Percentiles rank a stretch among this genome's conserved stretches.
phyloP scores from a whole-genome alignment of 352 stramenopile genomes.

The Albugo candida region DNA sequence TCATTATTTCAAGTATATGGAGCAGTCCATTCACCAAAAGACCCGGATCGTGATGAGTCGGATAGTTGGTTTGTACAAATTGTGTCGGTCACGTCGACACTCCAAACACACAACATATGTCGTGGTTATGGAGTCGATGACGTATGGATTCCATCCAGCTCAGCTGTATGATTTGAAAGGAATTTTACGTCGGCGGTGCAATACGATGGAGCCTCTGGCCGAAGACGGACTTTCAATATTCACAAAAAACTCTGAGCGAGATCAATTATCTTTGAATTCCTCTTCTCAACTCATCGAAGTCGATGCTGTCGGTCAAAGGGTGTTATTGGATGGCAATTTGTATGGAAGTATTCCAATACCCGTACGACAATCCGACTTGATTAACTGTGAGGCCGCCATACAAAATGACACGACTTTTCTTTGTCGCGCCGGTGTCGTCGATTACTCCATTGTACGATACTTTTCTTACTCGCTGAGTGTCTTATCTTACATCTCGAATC shows the following conservation, averaged over 20 bases:
- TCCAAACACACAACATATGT: constrained; percentile 68
- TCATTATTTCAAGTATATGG: constrained; percentile 77
- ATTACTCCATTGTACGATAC: constrained; percentile 63
- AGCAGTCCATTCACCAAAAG: constrained; percentile 27
- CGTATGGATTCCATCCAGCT: constrained; percentile 47
- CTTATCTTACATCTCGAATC: constrained; percentile 1
- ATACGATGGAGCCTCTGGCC: constrained; percentile 3
- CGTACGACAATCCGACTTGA: constrained; percentile 35
- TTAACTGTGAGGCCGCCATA: constrained; percentile 42
- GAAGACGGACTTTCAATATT: too few species aligned
- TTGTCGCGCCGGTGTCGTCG: constrained; percentile 49
- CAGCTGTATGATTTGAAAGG: constrained; percentile 81
- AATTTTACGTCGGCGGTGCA: constrained; percentile 52
- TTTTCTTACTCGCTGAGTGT: not conserved
- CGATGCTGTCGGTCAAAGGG: constrained; percentile 13
- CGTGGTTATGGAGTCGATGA: constrained; percentile 76
- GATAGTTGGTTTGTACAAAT: constrained; percentile 68
- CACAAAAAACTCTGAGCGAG: constrained; percentile 15
- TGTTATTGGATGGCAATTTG: constrained; percentile 65
- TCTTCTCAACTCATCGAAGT: not conserved
- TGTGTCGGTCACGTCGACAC: constrained; percentile 31
- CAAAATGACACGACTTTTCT: constrained; percentile 64
- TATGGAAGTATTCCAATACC: constrained; percentile 62
- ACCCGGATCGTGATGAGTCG: constrained; percentile 62
- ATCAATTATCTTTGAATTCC: constrained; percentile 7